These are phyloP conservation scores for Syzygium syzygioides DNA, from an alignment of 441 rosid genomes.

Conservation along the genomic window DNA sequence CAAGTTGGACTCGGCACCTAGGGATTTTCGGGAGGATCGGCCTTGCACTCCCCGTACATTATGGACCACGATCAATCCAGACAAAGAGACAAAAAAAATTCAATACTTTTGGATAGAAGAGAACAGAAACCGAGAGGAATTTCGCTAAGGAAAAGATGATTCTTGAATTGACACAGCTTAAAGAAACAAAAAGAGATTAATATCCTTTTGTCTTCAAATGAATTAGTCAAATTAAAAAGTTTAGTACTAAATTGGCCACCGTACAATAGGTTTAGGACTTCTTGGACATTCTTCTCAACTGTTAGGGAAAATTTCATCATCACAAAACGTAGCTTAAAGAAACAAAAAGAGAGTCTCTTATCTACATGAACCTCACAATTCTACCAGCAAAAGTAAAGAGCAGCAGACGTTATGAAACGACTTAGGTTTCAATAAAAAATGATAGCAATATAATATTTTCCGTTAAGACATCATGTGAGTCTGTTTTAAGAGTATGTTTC, in stretches of 20 bases:
- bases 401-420: neutral
- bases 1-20: slow-evolving; percentile 17
- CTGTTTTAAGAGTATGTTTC: neutral
- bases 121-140: neutral
- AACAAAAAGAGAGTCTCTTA: neutral
- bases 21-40: slow-evolving; percentile 9
- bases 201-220: neutral
- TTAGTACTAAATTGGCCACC: neutral
- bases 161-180: neutral
- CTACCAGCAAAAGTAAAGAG: neutral
- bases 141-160: neutral
- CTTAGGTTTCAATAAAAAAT: neutral
- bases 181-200: neutral
- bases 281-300: neutral
- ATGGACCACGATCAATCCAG: neutral
- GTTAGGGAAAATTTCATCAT: neutral
- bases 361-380: neutral
- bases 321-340: neutral
- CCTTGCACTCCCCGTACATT: slow-evolving; percentile 32
- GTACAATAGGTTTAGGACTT: neutral
- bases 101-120: neutral
- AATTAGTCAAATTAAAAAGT: neutral
- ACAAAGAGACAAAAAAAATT: neutral
- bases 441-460: neutral
- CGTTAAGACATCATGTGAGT: neutral